Evolutionary conservation across 352 stramenopile species (phyloP).

Genomic region (Pythium periplocum): DNA sequence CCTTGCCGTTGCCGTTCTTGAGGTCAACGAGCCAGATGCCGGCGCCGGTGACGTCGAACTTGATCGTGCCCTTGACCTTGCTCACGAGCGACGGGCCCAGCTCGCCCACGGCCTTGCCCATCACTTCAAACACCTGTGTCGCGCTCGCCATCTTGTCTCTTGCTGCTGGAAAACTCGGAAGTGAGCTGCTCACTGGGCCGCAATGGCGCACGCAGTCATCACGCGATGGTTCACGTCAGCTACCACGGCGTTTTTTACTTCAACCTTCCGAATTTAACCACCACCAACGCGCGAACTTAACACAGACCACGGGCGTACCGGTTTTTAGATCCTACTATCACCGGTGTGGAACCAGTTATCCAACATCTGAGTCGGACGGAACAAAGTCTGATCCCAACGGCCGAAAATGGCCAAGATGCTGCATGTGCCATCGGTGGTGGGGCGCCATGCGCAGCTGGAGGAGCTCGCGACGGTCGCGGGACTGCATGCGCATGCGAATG

Average conservation of each 20-base stretch:
- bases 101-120: slow-evolving; percentile 62
- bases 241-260: too few relatives aligned
- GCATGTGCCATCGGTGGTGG: slow-evolving; percentile 29
- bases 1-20: slow-evolving; percentile 68
- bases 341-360: too few relatives aligned
- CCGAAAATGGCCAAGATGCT: slow-evolving; percentile 5
- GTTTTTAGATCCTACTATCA: too few relatives aligned
- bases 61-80: slow-evolving; percentile 78
- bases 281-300: slow-evolving; percentile 15
- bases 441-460: slow-evolving; percentile 41
- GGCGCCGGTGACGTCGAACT: slow-evolving; percentile 68
- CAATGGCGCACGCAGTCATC: neutral
- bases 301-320: neutral
- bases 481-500: slow-evolving; percentile 20
- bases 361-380: too few relatives aligned
- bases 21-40: slow-evolving; percentile 74
- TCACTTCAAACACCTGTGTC: slow-evolving; percentile 64
- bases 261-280: too few relatives aligned
- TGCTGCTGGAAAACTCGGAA: too few relatives aligned
- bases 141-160: slow-evolving; percentile 29
- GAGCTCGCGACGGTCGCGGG: slow-evolving; percentile 43
- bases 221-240: slow-evolving; percentile 15
- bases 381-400: too few relatives aligned
- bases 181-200: too few relatives aligned
- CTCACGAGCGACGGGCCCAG: slow-evolving; percentile 60